These are phyloP conservation scores for Arthrobotrys musiformis DNA, from an alignment of 2,329 filamentous ascomycete genomes.

Conservation along the genomic window DNA sequence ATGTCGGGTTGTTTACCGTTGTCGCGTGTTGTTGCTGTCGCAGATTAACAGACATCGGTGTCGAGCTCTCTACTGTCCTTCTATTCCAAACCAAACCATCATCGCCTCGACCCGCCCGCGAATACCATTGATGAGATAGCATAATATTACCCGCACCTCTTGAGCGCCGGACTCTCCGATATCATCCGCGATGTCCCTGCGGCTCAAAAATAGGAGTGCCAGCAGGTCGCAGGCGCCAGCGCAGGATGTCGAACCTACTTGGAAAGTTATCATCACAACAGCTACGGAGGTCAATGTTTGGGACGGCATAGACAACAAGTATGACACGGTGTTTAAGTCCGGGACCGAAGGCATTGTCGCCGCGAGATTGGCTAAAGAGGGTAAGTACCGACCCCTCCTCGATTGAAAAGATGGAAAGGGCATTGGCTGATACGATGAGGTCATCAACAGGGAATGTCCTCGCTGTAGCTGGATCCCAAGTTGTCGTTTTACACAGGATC, in stretches of 20 bases:
- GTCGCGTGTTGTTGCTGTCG: constrained; percentile 28
- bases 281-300: constrained; percentile 58
- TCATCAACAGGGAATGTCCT: constrained; percentile 55
- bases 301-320: constrained; percentile 54
- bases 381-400: not conserved
- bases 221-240: constrained; percentile 32
- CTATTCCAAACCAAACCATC: not conserved
- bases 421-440: not conserved
- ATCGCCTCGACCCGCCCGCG: not conserved
- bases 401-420: not conserved
- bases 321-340: constrained; percentile 59
- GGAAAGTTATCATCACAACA: constrained; percentile 59
- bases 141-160: not conserved
- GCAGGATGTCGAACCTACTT: constrained; percentile 38
- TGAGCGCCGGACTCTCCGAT: not conserved
- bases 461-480: constrained; percentile 59
- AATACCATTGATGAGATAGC: constrained; percentile 32
- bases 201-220: constrained; percentile 27
- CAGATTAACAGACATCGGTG: not conserved
- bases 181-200: constrained; percentile 39
- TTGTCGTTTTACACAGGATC: constrained; percentile 58
- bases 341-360: constrained; percentile 59
- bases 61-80: not conserved
- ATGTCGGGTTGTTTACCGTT: constrained; percentile 43
- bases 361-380: constrained; percentile 58